A percentile compares a stretch with the other conserved stretches of the same genome.
Conservation (phyloP, 1,284 basidiomycete genomes). For the Pseudozyma hubeiensis region DNA sequence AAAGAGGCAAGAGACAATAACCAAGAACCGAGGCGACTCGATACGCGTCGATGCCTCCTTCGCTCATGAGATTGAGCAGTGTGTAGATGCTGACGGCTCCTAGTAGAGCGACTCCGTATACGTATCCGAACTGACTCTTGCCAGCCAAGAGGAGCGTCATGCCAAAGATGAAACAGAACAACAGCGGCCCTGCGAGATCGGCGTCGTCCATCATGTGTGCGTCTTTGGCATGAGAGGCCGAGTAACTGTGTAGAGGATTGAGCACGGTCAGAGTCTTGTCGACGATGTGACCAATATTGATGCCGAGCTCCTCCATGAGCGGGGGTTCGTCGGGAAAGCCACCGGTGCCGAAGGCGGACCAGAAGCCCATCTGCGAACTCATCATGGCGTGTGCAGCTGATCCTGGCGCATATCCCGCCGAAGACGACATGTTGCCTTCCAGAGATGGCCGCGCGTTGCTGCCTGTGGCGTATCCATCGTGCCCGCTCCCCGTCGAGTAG, state of each 20-base stretch:
- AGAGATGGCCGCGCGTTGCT: conserved; percentile 48
- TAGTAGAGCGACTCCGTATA: conserved; percentile 95
- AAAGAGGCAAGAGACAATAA: conserved; percentile 96
- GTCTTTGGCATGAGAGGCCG: conserved; percentile 71
- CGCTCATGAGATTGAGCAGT: conserved; percentile 96
- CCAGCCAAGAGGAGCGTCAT: conserved; percentile 78
- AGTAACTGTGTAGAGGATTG: conserved; percentile 84
- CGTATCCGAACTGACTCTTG: conserved; percentile 98
- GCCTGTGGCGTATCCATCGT: conserved; percentile 45
- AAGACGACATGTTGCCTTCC: conserved; percentile 62
- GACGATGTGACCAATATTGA: conserved; percentile 95
- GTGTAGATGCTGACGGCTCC: conserved; percentile 94
- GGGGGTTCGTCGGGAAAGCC: conserved; percentile 66
- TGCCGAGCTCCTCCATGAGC: conserved; percentile 81
- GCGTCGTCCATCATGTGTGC: conserved; percentile 99
- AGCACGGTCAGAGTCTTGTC: conserved; percentile 94
- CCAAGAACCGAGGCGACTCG: conserved; percentile 94
- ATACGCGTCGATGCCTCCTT: conserved; percentile 94
- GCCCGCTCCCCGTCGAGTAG: conserved; percentile 32
- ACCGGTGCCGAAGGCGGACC: conserved; percentile 67
- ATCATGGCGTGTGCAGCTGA: conserved; percentile 56
- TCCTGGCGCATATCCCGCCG: conserved; percentile 36
- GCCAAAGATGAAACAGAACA: conserved; percentile 85
- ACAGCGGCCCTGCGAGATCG: conserved; percentile 93
- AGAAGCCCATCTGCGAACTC: conserved; percentile 60